Percentiles rank a stretch among this genome's conserved stretches.
Evolutionary conservation across 352 stramenopile genomes (phyloP).

Genomic region (Phytophthora hybrid): DNA sequence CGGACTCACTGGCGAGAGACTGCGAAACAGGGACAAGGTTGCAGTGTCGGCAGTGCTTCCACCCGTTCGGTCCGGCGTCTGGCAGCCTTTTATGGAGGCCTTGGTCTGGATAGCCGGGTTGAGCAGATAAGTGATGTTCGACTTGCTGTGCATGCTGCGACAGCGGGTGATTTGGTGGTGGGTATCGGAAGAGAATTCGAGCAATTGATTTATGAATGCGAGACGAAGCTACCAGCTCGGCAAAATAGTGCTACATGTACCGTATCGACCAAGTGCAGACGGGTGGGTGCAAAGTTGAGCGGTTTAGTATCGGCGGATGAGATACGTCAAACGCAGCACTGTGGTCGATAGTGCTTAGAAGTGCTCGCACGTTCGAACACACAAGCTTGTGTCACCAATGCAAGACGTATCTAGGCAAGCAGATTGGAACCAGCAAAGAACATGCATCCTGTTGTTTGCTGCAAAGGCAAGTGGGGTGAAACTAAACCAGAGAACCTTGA

Average conservation of each 20-base stretch:
- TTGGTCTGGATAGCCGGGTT: conserved; percentile 37
- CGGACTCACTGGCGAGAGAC: conserved; percentile 33
- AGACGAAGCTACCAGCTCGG: not conserved
- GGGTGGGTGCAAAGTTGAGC: conserved; percentile 24
- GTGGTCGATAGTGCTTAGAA: not conserved
- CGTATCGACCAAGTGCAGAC: conserved; percentile 1
- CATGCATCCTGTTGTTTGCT: conserved; percentile 7
- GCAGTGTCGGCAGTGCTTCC: conserved; percentile 18
- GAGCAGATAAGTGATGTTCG: conserved; percentile 56
- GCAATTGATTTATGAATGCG: conserved; percentile 21
- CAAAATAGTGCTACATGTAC: not conserved
- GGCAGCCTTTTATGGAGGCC: conserved; percentile 14
- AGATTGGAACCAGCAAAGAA: conserved; percentile 11
- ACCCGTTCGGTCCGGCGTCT: conserved; percentile 18
- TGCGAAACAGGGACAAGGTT: conserved; percentile 41
- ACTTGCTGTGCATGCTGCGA: conserved; percentile 44
- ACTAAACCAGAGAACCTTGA: too few species aligned
- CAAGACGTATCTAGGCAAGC: conserved; percentile 6
- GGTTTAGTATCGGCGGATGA: not conserved
- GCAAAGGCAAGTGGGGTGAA: conserved; percentile 24
- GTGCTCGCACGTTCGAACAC: conserved; percentile 16
- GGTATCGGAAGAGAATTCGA: conserved; percentile 6
- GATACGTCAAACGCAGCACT: conserved; percentile 25
- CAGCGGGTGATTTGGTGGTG: not conserved
- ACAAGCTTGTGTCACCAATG: conserved; percentile 16